These are phyloP conservation scores for Dianthus caryophyllus DNA, from an alignment of 148 eudicot genomes.

Conservation along the genomic window DNA sequence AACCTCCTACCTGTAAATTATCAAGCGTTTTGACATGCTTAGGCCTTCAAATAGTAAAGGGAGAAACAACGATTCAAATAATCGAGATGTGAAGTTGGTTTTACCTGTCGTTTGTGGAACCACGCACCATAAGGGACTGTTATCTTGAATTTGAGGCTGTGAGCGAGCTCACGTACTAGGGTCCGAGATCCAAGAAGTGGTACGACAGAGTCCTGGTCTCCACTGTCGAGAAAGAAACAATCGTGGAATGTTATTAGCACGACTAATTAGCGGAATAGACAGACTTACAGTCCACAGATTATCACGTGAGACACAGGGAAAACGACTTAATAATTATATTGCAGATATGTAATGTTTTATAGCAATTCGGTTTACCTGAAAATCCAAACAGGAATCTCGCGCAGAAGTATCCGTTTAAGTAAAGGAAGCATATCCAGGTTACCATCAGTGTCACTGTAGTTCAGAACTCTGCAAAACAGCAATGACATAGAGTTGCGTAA, in stretches of 20 bases:
- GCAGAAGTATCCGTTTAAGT: conserved; percentile 56
- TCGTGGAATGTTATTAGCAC: neutral
- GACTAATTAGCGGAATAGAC: neutral
- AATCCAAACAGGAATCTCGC: conserved; percentile 67
- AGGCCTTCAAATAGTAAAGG: neutral
- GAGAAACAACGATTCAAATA: neutral
- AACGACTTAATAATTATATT: neutral
- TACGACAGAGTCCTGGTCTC: conserved; percentile 95
- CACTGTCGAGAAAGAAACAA: conserved; percentile 34
- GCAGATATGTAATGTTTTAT: neutral
- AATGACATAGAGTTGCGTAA: conserved; percentile 3
- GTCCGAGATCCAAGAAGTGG: conserved; percentile 90
- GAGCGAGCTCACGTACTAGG: conserved; percentile 85
- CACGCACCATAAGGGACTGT: conserved; percentile 93
- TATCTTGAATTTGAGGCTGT: conserved; percentile 45
- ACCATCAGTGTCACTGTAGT: conserved; percentile 62
- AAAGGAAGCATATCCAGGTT: conserved; percentile 77
- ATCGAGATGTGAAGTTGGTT: neutral
- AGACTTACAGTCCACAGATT: no score
- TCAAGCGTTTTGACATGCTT: neutral
- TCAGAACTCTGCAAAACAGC: conserved; percentile 43
- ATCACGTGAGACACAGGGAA: no score
- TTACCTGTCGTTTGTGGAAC: conserved; percentile 91
- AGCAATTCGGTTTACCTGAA: conserved; percentile 50
- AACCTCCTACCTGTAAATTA: conserved; percentile 75